Percentiles rank a stretch among this genome's conserved stretches.
phyloP scores from a whole-genome alignment of 1,139 yeast genomes.

The Protomyces pachydermus region DNA sequence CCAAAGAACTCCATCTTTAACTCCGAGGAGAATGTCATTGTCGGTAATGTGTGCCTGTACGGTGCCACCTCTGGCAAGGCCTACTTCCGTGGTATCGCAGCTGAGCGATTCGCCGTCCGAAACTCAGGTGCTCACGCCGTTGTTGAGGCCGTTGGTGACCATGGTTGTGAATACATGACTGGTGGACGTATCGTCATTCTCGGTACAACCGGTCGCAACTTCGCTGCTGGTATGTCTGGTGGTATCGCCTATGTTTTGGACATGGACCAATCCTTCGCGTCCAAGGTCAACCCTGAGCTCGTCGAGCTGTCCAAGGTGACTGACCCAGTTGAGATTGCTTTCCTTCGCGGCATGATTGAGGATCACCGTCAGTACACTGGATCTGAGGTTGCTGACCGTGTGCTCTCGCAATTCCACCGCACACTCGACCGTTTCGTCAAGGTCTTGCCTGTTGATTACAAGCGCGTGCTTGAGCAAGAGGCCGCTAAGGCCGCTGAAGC shows the following conservation, averaged over 20 bases:
- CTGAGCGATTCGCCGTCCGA: conserved; percentile 97
- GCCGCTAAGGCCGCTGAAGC: conserved; percentile 63
- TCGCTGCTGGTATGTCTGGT: conserved; percentile 99
- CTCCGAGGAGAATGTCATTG: conserved; percentile 92
- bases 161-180: conserved; percentile 99
- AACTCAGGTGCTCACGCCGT: conserved; percentile 98
- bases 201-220: conserved; percentile 88
- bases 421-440: conserved; percentile 84
- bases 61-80: conserved; percentile 97
- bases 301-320: conserved; percentile 72
- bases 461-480: conserved; percentile 79
- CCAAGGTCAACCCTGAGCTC: conserved; percentile 73
- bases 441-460: conserved; percentile 88
- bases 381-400: conserved; percentile 80
- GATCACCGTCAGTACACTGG: conserved; percentile 94
- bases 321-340: conserved; percentile 91
- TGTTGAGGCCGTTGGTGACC: conserved; percentile 96
- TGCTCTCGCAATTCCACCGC: conserved; percentile 81
- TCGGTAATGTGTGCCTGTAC: conserved; percentile 95
- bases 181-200: conserved; percentile 96
- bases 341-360: conserved; percentile 85
- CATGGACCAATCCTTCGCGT: conserved; percentile 85
- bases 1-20: conserved; percentile 77
- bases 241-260: conserved; percentile 97
- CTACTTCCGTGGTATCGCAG: conserved; percentile 93